Evolutionary conservation across 2,329 filamentous ascomycete genomes (phyloP).

Genomic region (Colletotrichum higginsianum): DNA sequence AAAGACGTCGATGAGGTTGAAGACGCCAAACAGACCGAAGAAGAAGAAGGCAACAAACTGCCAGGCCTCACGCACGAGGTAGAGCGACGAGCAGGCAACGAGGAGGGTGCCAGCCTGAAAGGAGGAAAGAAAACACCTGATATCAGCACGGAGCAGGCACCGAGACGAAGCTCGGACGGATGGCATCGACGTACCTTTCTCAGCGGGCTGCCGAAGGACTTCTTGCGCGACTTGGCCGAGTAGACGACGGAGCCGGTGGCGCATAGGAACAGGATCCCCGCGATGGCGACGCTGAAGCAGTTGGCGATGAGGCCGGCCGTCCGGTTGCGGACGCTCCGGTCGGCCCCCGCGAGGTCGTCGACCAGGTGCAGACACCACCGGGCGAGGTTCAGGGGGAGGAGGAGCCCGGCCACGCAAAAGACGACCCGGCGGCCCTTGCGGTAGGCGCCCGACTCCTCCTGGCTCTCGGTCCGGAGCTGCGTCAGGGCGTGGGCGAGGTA

Average conservation of each 20-base stretch:
- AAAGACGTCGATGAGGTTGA: not conserved
- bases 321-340: not conserved
- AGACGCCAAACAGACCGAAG: not conserved
- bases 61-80: not conserved
- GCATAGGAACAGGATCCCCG: not conserved
- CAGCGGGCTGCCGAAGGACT: constrained; percentile 1
- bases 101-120: constrained; percentile 9
- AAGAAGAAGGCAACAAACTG: not conserved
- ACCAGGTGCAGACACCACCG: not conserved
- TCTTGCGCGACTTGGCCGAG: constrained; percentile 6
- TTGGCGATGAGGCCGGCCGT: not conserved
- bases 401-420: not conserved
- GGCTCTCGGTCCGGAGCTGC: not conserved
- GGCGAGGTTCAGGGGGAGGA: not conserved
- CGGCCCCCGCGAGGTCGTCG: too few species aligned
- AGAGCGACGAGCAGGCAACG: constrained; percentile 1
- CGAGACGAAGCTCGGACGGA: too few species aligned
- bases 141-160: not conserved
- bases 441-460: not conserved
- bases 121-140: not conserved
- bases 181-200: constrained; percentile 4
- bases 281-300: not conserved
- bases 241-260: constrained; percentile 10
- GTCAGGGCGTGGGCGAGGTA: constrained; percentile 25
- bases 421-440: not conserved